Evolutionary conservation across 2,329 filamentous ascomycete genomes (phyloP).

Genomic region (Fusarium floridanum): DNA sequence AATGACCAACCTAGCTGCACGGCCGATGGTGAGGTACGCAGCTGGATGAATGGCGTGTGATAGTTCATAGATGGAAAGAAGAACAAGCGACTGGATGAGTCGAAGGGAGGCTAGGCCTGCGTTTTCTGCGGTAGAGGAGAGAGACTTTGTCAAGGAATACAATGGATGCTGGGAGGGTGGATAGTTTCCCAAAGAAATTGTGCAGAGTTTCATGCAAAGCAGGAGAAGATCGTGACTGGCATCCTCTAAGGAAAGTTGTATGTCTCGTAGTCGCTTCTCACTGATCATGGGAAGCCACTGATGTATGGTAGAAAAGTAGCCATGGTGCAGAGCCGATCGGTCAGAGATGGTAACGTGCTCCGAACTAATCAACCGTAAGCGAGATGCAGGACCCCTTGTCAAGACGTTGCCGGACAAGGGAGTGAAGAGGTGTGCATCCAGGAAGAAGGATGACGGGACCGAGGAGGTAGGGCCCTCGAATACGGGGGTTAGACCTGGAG

Average conservation of each 20-base stretch:
- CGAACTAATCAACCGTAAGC: conserved; percentile 1
- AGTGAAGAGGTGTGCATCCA: conserved; percentile 22
- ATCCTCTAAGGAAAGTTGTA: neutral
- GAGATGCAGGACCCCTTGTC: neutral
- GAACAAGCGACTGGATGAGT: conserved; percentile 30
- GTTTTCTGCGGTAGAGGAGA: conserved; percentile 22
- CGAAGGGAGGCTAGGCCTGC: conserved; percentile 27
- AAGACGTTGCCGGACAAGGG: conserved; percentile 9
- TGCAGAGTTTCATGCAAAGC: conserved; percentile 37
- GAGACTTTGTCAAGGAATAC: conserved; percentile 16
- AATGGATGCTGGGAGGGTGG: conserved; percentile 7
- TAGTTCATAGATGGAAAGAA: conserved; percentile 30
- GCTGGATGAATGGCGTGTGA: conserved; percentile 34
- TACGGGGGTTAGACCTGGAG: neutral
- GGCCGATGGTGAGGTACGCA: conserved; percentile 34
- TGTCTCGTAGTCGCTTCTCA: conserved; percentile 24
- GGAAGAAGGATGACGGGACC: conserved; percentile 30
- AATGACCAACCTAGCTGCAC: conserved; percentile 31
- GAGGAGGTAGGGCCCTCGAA: neutral
- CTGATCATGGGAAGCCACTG: conserved; percentile 36
- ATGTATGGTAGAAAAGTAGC: conserved; percentile 31
- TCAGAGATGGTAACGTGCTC: neutral
- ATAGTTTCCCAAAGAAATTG: neutral
- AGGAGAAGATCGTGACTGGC: conserved; percentile 26
- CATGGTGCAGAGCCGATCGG: neutral